Evolutionary conservation across 2,329 filamentous ascomycete genomes (phyloP), one percentile per base, ranked within the genome.

Genomic region (Phoma herbarum): DNA sequence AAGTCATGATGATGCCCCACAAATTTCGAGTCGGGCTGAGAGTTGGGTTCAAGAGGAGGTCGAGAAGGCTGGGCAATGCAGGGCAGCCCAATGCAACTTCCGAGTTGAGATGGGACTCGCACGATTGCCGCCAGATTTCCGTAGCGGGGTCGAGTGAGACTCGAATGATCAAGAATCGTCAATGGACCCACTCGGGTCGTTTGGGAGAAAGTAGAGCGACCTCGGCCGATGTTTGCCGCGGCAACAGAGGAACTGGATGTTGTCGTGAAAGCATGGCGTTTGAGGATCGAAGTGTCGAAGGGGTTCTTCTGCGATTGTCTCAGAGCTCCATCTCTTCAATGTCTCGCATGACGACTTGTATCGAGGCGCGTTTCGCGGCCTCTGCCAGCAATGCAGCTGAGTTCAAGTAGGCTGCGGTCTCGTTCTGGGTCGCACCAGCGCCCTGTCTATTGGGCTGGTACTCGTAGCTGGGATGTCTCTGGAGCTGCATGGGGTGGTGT

Each of bases 361-460:
- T 91, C 78, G 97, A 92, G 10, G 94, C 94, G 41, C 93, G 85
- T 79, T 96, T 97, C 42, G 93, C 94, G 2, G 94, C 94, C 81
- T 98, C 94, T 33, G 93, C 93, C 41, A 97, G 85, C 28, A 97
- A 85, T 58, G 86, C 94, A 72, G 94, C 91, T 77, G 96, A 90
- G 69, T 89, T 87, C 60, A 96, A 84, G 73, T 93, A 93, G 4
- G 83, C 83, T 10, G 83, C 81, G 1, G 85, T 86, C 69, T 81
- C 80, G 37, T 77, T 76, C 47, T 74, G 71, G 2, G 75, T 77
- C 22, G 67, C 60, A 31, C 75, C 77, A 18, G 76, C 71, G 9
- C 68, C 71, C 6, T 71, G 58, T 25, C 76, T 64, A 49, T 75
- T 75, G 29, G 76, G 74, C 45, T 69, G 68, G 56, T 77, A 77